Percentiles rank a stretch among this genome's conserved stretches.
Evolutionary conservation across 2,329 filamentous ascomycete genomes (phyloP).

Genomic region (Aspergillus quadricinctus): DNA sequence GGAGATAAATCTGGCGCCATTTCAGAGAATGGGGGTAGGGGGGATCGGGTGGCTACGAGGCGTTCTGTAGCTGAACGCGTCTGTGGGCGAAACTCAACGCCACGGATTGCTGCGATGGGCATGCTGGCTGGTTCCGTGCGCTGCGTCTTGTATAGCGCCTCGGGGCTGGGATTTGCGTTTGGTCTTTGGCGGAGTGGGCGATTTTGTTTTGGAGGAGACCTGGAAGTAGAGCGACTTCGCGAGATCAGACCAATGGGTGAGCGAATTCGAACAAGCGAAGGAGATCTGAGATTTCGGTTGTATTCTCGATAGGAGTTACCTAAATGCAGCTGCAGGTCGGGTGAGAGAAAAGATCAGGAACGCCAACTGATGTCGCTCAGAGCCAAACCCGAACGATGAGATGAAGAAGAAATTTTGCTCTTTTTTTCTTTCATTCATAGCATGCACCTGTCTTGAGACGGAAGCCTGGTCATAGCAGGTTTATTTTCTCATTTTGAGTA

Average conservation of each 20-base stretch:
- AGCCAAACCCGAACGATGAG: background rate
- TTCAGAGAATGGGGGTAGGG: background rate
- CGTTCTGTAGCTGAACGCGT: background rate
- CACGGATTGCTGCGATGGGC: background rate
- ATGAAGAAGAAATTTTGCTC: conserved; percentile 1
- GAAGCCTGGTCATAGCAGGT: conserved; percentile 15
- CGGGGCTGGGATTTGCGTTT: background rate
- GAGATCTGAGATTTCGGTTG: background rate
- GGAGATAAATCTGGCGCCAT: conserved; percentile 80
- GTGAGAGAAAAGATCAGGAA: conserved; percentile 19
- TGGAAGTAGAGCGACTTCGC: background rate
- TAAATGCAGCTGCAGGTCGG: background rate
- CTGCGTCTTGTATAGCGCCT: background rate
- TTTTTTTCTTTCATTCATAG: conserved; percentile 15
- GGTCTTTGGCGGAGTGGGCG: background rate
- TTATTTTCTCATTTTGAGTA: conserved; percentile 17
- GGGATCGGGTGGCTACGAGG: background rate
- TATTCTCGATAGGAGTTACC: background rate
- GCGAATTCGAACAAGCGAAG: background rate
- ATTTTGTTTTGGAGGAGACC: background rate
- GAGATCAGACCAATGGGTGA: background rate
- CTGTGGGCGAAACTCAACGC: too few relatives aligned
- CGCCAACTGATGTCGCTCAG: background rate
- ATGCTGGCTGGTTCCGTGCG: background rate
- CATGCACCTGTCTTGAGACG: conserved; percentile 13